Evolutionary conservation across 2,329 filamentous ascomycete species (phyloP).

Genomic region (Nigrospora osmanthi): DNA sequence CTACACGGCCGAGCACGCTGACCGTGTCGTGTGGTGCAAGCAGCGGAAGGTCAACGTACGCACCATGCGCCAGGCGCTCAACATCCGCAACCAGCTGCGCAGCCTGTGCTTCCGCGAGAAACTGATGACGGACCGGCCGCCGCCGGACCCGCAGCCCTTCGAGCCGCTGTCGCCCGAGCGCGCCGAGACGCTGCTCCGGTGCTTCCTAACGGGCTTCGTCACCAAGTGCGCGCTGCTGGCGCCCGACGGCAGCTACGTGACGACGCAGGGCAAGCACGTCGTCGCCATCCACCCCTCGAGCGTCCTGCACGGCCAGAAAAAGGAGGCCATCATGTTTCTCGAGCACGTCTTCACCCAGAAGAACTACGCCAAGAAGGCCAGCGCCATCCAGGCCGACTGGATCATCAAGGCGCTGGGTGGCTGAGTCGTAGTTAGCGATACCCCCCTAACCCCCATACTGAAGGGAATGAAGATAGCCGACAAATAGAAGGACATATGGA

Average conservation of each 20-base stretch:
- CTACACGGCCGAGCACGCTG: constrained; percentile 47
- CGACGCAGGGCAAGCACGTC: constrained; percentile 49
- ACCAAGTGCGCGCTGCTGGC: constrained; percentile 53
- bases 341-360: constrained; percentile 60
- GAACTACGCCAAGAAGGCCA: constrained; percentile 61
- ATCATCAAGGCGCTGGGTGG: constrained; percentile 35
- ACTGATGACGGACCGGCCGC: constrained; percentile 36
- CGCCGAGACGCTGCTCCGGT: constrained; percentile 47
- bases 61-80: constrained; percentile 55
- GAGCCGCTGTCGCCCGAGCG: constrained; percentile 44
- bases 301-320: constrained; percentile 53
- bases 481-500: no score
- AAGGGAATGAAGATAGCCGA: no score
- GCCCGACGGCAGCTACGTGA: constrained; percentile 54
- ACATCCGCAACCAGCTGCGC: constrained; percentile 55
- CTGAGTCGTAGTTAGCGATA: no score
- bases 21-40: constrained; percentile 51
- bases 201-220: constrained; percentile 55
- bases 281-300: constrained; percentile 58
- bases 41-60: constrained; percentile 47
- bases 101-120: constrained; percentile 45
- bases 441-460: no score
- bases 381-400: constrained; percentile 48
- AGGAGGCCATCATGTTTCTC: constrained; percentile 61
- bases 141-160: constrained; percentile 48